Percentiles rank a stretch among this genome's conserved stretches.
Evolutionary conservation across 2,329 filamentous ascomycete species (phyloP).

Genomic region (Fusarium aywerte): DNA sequence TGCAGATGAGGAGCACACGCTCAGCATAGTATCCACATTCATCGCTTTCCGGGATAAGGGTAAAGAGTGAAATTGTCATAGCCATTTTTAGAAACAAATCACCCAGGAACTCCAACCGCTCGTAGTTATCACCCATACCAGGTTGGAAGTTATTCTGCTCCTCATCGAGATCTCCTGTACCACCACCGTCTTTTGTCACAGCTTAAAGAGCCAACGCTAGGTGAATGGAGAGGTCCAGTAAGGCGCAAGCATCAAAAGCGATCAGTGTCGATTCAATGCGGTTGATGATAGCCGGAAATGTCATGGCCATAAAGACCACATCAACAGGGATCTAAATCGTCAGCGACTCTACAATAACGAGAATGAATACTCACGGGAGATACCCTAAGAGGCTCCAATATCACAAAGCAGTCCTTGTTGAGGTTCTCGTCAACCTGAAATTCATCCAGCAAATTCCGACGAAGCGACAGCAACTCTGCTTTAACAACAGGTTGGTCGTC

Average conservation of each 20-base stretch:
- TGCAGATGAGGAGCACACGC: constrained; percentile 91
- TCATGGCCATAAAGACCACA: constrained; percentile 77
- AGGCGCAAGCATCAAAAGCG: constrained; percentile 75
- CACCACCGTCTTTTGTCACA: constrained; percentile 91
- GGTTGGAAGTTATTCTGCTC: constrained; percentile 78
- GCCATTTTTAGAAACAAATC: constrained; percentile 97
- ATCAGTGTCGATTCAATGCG: constrained; percentile 85
- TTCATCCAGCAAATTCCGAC: constrained; percentile 84
- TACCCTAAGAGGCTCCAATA: constrained; percentile 79
- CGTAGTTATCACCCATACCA: constrained; percentile 95
- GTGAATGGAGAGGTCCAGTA: constrained; percentile 71
- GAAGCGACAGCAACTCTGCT: constrained; percentile 76
- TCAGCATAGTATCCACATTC: constrained; percentile 91
- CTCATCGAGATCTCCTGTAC: constrained; percentile 75
- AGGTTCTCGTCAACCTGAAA: constrained; percentile 62
- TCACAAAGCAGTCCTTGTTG: constrained; percentile 69
- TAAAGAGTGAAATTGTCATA: constrained; percentile 87
- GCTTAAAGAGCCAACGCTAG: constrained; percentile 84
- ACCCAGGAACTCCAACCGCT: constrained; percentile 90
- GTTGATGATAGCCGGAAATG: constrained; percentile 85
- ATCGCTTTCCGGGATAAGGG: constrained; percentile 77
- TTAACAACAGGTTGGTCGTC: constrained; percentile 83
- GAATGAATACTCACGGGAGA: constrained; percentile 71
- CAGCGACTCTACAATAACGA: neutral
- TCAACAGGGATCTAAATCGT: constrained; percentile 69